phyloP scores from a whole-genome alignment of 225 moss, liverwort and hornwort species.

The Ulota crispa region DNA sequence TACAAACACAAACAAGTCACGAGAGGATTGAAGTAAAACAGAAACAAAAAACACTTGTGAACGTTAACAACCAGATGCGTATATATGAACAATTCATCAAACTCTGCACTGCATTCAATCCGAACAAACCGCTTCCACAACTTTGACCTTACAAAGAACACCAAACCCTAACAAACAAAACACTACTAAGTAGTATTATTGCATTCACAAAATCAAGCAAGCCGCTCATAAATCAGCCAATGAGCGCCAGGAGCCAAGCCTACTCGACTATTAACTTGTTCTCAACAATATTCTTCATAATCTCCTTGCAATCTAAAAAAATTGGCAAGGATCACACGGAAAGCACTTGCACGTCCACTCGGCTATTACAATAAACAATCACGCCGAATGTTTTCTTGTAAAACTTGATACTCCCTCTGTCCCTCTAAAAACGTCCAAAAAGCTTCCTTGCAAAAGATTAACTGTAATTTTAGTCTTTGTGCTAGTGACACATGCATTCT shows the following conservation, averaged over 20 bases:
- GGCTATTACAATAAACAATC: background rate
- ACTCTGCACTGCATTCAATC: background rate
- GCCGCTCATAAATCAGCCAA: background rate
- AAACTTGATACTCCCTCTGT: too few species aligned
- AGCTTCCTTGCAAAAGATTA: too few species aligned
- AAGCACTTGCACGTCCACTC: background rate
- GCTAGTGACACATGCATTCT: too few species aligned
- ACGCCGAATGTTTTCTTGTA: background rate
- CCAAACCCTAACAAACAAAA: background rate
- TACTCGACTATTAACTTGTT: background rate
- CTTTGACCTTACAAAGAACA: background rate
- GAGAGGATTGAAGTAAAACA: background rate
- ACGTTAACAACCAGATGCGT: background rate
- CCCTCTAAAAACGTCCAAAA: too few species aligned
- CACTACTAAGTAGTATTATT: background rate
- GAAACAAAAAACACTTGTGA: background rate
- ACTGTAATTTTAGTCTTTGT: too few species aligned
- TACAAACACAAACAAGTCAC: background rate
- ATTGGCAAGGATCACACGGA: background rate
- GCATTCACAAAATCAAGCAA: background rate
- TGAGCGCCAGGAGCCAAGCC: background rate
- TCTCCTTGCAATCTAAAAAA: background rate
- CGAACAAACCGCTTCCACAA: background rate
- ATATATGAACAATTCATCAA: background rate
- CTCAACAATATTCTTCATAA: background rate